Evolutionary conservation across 257 asterid species (phyloP), one percentile per base, ranked within the genome.

Genomic region (Solanum sejunctum): DNA sequence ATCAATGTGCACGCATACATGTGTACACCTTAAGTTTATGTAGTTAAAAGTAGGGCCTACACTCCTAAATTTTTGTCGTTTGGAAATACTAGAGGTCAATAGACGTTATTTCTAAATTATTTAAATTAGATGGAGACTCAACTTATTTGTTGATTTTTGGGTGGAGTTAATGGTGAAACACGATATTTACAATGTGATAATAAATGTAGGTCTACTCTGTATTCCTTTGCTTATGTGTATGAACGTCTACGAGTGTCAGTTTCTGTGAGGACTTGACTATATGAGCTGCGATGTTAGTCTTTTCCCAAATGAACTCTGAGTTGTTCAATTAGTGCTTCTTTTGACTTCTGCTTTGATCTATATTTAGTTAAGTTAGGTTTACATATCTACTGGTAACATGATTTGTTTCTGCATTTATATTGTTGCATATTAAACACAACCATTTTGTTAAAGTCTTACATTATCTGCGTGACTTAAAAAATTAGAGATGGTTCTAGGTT

Each of bases 401-500:
- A 54, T 45, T 61, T 71, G 26, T 26, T 43, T 16, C 15, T 75
- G 43, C 41, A 49, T 75, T 49, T 49, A 10, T 23, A 45, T 49
- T 75, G 61, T 8, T 49, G 23, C 0, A 49, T 49, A 47, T 75
- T 49, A 75, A 75, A 21, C 9, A 2, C 81, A 75, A 49, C 60
- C 81, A 13, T 49, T 56, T 32, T 15, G 18, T 45, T 45, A 15
- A 18, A 43, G 85, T 52, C 87, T 61, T 36, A 84, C 82, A 64
- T 86, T 73, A 85, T 54, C 45, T 43, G 28, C 15, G 11, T 32
- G 60, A 51, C 41, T 63, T 84, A 72, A 86, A 28, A 84, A 69
- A 75, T 49, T 82, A 86, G 86, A 83, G 78, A 87, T 87, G 90
- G 86, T 82, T 47, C 43, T 61, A 60, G 67, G 43, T 84, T 82